Conservation (phyloP, 2,329 filamentous ascomycete species). For the Hypocreales sp. region DNA sequence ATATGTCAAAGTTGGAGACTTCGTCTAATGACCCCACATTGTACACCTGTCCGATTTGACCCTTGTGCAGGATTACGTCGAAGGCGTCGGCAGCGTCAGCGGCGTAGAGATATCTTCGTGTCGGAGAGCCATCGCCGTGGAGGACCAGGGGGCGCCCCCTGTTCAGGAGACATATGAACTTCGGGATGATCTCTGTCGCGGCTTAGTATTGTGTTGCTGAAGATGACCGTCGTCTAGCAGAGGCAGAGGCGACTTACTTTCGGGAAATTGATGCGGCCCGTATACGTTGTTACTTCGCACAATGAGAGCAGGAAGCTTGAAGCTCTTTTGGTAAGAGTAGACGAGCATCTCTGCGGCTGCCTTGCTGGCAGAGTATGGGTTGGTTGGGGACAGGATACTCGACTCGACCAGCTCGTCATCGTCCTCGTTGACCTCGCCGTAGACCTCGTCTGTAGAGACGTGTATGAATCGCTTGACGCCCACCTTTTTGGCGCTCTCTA, state of each 20-base stretch:
- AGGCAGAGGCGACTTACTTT: constrained; percentile 40
- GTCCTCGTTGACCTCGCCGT: constrained; percentile 61
- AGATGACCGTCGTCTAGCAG: no score
- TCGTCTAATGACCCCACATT: constrained; percentile 70
- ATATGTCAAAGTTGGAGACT: constrained; percentile 58
- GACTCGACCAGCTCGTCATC: constrained; percentile 58
- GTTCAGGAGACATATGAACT: constrained; percentile 60
- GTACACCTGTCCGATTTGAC: constrained; percentile 60
- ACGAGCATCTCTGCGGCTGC: constrained; percentile 75
- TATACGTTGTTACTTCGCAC: constrained; percentile 77
- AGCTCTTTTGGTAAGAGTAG: constrained; percentile 68
- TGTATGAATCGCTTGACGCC: constrained; percentile 62
- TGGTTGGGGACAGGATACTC: constrained; percentile 65
- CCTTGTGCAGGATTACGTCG: constrained; percentile 70
- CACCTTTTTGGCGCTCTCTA: constrained; percentile 61
- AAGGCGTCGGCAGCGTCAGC: constrained; percentile 70
- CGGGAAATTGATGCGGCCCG: constrained; percentile 69
- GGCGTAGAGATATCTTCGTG: constrained; percentile 62
- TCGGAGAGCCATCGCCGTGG: constrained; percentile 62
- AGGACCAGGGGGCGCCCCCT: constrained; percentile 51
- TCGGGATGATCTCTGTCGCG: constrained; percentile 63
- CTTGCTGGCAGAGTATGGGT: constrained; percentile 70
- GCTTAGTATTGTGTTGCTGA: background rate
- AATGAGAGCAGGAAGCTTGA: constrained; percentile 66
- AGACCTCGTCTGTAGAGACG: constrained; percentile 75